A percentile compares a stretch with the other conserved stretches of the same genome.
Conservation (phyloP, 805 yeast species). For the Sugiyamaella americana region DNA sequence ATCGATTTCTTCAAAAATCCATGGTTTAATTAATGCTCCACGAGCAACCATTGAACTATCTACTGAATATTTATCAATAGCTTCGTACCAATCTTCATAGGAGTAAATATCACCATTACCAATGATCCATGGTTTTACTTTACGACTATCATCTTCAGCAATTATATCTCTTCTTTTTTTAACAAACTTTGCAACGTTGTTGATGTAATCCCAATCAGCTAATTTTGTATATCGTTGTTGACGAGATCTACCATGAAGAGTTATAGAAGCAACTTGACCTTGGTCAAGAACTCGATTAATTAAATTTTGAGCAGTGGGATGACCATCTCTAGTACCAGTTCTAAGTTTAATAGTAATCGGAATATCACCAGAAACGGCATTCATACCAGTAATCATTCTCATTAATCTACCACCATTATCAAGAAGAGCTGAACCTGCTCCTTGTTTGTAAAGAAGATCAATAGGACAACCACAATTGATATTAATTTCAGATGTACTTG, state of each 20-base stretch:
- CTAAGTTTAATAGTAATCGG: conserved; percentile 91
- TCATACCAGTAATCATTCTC: conserved; percentile 82
- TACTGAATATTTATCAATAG: conserved; percentile 57
- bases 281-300: conserved; percentile 67
- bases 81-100: conserved; percentile 81
- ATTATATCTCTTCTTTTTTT: conserved; percentile 51
- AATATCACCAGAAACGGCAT: conserved; percentile 76
- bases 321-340: conserved; percentile 80
- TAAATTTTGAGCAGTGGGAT: conserved; percentile 79
- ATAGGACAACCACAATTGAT: conserved; percentile 97
- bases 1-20: conserved; percentile 96
- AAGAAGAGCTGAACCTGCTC: conserved; percentile 91
- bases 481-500: conserved; percentile 72
- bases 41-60: conserved; percentile 97
- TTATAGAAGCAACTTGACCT: conserved; percentile 82
- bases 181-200: conserved; percentile 63
- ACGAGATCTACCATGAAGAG: conserved; percentile 93
- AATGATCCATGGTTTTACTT: conserved; percentile 63
- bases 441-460: conserved; percentile 86
- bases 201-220: conserved; percentile 90
- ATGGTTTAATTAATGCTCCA: conserved; percentile 96
- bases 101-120: conserved; percentile 95
- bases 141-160: conserved; percentile 13
- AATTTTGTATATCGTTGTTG: conserved; percentile 89
- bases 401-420: conserved; percentile 80